Base-by-base conservation (phyloP, 106 monocot genomes). In the Chionographis japonica region DNA sequence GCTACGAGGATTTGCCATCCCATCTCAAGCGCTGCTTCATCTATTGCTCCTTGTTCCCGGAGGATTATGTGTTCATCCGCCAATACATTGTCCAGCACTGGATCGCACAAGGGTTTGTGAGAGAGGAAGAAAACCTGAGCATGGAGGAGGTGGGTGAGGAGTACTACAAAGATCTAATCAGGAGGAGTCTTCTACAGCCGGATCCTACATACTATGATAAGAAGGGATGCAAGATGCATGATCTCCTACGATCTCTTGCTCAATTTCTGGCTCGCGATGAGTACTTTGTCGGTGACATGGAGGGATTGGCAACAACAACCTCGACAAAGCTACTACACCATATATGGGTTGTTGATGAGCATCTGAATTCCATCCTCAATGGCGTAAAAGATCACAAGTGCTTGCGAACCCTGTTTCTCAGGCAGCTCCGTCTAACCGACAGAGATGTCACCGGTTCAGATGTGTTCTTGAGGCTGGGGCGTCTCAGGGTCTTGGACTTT, bases 41-140 rank as follows among this genome's bases (percentile, higher is more conserved):
- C 6, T 79, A 79, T 18, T 74, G 46, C 13, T 73, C 67, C 0
- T 58, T 79, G 49, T 79, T 74, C 54, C 79, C 73, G 11, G 50
- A 60, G 2, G 67, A 55, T 18, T 4, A 18, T 6, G 12, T 46
- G 3, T 63, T 11, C 12, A 4, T 3, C 40, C 46, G 13, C 4
- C 10, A 2, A 0, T 13, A 20, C 6, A 10, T 69, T 8, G n/a
- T n/a, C 4, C 46, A 11, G 6, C 10, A 56, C 14, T 77, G 69
- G 77, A 57, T 63, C 11, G 62, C 56, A 0, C 57, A 71, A 15
- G 60, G 79, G 1, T 63, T 66, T 20, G 13, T 68, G 43, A 37
- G 56, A 17, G 7, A 16, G 49, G 27, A 55, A 7, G 70, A 13
- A 3, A 12, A 13, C 10, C 0, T 4, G 4, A 2, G 61, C 42